Evolutionary conservation across 1,284 basidiomycete genomes (phyloP), one percentile per base, ranked within the genome.

Genomic region (Phlebopus sp.): DNA sequence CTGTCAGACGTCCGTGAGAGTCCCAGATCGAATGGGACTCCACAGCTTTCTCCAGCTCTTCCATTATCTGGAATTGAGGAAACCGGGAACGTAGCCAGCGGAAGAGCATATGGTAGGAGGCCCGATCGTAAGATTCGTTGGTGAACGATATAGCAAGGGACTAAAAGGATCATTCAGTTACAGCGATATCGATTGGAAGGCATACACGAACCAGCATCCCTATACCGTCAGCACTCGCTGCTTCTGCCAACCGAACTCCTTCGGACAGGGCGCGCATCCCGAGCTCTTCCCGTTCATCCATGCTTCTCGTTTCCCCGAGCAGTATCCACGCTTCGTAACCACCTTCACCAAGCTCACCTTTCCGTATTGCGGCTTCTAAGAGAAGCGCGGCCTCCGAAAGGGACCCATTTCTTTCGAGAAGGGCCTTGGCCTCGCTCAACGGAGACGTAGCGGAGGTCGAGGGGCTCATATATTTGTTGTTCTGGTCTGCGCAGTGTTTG

Each of bases 121-220:
- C 93, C 6, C 88, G 78, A 60, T 99, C 96, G 62, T 88, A 89
- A 0, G 85, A 85, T 72, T 99, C 97, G 64, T 99, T 99, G 40
- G 95, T 97, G 69, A 93, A 99, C 4, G 92, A 93, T 56, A 98
- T 96, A 3, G 97, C 95, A 15, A 99, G 79, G 4, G 92, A 92
- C 92, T 95, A 19, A 46, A 51, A 45, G 18, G n/a, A 27, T 34
- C 15, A 25, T 44, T 51, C 37, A 42, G 30, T 35, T 34, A 29
- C 34, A 13, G 46, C 10, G 47, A n/a, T 21, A 30, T 10, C 17
- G 51, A 9, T 18, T 32, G 32, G 30, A 31, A 48, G 27, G 23
- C 9, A 1, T 9, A 13, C 42, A 73, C 85, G 58, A 66, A 93
- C 89, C 56, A 94, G 74, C 82, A 95, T 86, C 54, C 92, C 90